Percentiles rank a stretch among this genome's conserved stretches.
Evolutionary conservation across 2,329 filamentous ascomycete genomes (phyloP).

Genomic region (Penicillium polonicum): DNA sequence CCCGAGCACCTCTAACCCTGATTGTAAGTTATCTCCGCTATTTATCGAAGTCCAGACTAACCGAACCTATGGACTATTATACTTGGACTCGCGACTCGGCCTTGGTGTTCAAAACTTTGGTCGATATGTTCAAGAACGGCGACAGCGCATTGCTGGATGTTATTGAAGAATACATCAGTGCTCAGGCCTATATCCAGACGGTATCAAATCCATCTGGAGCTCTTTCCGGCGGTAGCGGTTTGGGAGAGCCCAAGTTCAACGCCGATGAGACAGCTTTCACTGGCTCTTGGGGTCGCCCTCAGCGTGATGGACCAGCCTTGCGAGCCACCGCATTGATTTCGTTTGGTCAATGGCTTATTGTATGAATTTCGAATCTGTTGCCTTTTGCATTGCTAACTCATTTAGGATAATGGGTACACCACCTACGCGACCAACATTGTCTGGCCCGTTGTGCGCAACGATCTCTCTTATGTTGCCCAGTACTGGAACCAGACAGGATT

Average conservation of each 20-base stretch:
- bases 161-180: conserved; percentile 66
- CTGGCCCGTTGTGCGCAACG: conserved; percentile 75
- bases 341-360: conserved; percentile 70
- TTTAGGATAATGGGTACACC: conserved; percentile 53
- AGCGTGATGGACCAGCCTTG: conserved; percentile 75
- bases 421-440: conserved; percentile 56
- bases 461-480: conserved; percentile 65
- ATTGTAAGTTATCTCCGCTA: conserved; percentile 44
- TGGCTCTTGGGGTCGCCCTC: conserved; percentile 70
- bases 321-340: conserved; percentile 70
- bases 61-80: conserved; percentile 62
- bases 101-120: conserved; percentile 65
- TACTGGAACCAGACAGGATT: conserved; percentile 59
- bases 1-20: conserved; percentile 53
- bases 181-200: conserved; percentile 66
- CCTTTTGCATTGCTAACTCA: neutral
- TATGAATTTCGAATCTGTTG: conserved; percentile 6
- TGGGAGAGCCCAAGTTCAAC: conserved; percentile 74
- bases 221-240: conserved; percentile 45
- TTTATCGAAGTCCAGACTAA: neutral
- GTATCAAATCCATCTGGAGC: conserved; percentile 68
- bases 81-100: conserved; percentile 77
- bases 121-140: conserved; percentile 65
- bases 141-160: conserved; percentile 57
- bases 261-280: conserved; percentile 63